Conservation (phyloP, 176 grass and related monocot genomes). For the Bolboschoenus planiculmis region DNA sequence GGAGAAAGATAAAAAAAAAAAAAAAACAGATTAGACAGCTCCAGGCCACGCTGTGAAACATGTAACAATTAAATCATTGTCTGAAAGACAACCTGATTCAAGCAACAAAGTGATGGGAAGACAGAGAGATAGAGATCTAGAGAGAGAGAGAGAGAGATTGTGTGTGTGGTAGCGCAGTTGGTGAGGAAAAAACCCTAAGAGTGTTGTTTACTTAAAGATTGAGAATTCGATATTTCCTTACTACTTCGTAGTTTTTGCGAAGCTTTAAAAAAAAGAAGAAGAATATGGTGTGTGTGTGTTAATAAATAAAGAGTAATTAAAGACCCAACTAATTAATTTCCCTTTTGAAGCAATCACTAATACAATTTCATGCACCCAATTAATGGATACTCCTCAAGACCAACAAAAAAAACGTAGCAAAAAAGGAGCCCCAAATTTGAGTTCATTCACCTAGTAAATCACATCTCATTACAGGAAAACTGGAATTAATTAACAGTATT, state of each 20-base stretch:
- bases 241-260: too few relatives aligned
- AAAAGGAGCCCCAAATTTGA: conserved; percentile 25
- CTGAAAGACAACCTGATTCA: conserved; percentile 35
- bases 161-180: too few relatives aligned
- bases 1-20: background rate
- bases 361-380: conserved; percentile 13
- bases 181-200: too few relatives aligned
- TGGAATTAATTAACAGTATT: conserved; percentile 11
- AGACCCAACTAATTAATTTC: conserved; percentile 21
- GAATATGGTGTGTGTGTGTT: too few relatives aligned
- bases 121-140: conserved; percentile 17
- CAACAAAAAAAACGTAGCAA: background rate
- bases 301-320: conserved; percentile 5
- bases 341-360: conserved; percentile 10
- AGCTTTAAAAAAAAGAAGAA: too few relatives aligned
- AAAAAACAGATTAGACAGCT: conserved; percentile 33
- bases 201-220: too few relatives aligned
- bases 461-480: conserved; percentile 15
- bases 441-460: background rate
- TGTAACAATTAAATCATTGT: conserved; percentile 28
- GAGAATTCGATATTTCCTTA: too few relatives aligned
- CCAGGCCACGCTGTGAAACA: conserved; percentile 15
- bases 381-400: conserved; percentile 33
- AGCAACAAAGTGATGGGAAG: conserved; percentile 19
- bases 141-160: conserved; percentile 5